Percentiles rank a stretch among this genome's conserved stretches.
These are phyloP conservation scores for Colletotrichum sp. DNA, from an alignment of 2,329 filamentous ascomycete genomes.

Conservation along the genomic window DNA sequence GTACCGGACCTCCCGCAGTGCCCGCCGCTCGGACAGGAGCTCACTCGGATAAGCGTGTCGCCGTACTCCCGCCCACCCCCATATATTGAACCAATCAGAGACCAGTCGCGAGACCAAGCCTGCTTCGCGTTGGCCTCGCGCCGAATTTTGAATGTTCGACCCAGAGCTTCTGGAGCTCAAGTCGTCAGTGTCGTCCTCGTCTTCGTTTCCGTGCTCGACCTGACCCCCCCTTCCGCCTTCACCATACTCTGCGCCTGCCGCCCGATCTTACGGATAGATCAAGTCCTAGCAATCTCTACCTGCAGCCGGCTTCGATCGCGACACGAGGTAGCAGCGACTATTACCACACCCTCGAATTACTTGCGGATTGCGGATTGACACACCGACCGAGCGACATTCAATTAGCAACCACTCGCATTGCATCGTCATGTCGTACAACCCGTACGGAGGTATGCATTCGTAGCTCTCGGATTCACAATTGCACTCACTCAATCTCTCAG, in stretches of 20 bases:
- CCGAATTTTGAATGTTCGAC: slow-evolving; percentile 18
- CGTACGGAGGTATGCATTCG: slow-evolving; percentile 55
- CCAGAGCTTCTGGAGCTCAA: not conserved
- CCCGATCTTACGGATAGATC: not conserved
- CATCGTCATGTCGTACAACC: slow-evolving; percentile 61
- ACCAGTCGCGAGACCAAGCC: slow-evolving; percentile 17
- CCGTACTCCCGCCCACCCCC: not conserved
- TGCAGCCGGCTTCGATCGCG: not conserved
- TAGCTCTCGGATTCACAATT: slow-evolving; percentile 17
- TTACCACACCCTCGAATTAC: not conserved
- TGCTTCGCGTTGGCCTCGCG: slow-evolving; percentile 18
- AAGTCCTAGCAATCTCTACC: not conserved
- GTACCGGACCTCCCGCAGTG: not conserved
- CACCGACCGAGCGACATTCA: not conserved
- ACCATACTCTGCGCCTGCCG: not conserved
- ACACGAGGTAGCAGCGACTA: not conserved
- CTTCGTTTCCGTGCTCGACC: not conserved
- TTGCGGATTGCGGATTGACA: not conserved
- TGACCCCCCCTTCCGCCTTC: not conserved
- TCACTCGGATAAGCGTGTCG: slow-evolving; percentile 8
- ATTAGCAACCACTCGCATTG: not conserved
- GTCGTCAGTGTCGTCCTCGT: not conserved
- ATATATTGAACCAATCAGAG: not conserved
- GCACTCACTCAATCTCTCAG: slow-evolving; percentile 20
- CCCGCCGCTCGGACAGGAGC: not conserved